Evolutionary conservation across 2,329 filamentous ascomycete species (phyloP).

Genomic region (Leptoxyphium fumago): DNA sequence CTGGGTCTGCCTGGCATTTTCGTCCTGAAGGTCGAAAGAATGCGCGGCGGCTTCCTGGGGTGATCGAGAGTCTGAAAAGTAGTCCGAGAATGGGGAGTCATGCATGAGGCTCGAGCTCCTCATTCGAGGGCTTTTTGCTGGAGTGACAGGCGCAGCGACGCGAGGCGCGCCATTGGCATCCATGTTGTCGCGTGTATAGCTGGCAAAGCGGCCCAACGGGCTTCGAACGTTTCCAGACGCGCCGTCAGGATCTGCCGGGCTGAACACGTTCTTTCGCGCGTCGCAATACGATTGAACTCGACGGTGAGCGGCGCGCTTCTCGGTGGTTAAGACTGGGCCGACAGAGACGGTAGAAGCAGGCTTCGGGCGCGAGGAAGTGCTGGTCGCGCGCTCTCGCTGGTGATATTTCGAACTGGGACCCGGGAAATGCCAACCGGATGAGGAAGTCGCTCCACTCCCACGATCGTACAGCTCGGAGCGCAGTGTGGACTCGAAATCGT

Average conservation of each 20-base stretch:
- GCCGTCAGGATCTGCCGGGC: not conserved
- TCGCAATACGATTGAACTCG: slow-evolving; percentile 9
- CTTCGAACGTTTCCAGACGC: slow-evolving; percentile 4
- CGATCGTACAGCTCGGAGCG: not conserved
- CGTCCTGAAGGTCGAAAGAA: not conserved
- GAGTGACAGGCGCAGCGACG: slow-evolving; percentile 10
- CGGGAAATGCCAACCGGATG: slow-evolving; percentile 14
- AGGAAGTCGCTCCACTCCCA: not conserved
- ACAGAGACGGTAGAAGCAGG: slow-evolving; percentile 9
- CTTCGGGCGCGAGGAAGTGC: slow-evolving; percentile 8
- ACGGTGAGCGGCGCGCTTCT: slow-evolving; percentile 13
- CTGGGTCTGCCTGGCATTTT: slow-evolving; percentile 10
- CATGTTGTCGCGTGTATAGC: not conserved
- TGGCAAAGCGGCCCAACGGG: not conserved
- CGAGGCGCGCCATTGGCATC: slow-evolving; percentile 1
- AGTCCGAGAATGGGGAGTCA: slow-evolving; percentile 27
- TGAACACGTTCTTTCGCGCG: not conserved
- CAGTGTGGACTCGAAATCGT: not conserved
- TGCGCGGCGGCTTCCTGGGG: not conserved
- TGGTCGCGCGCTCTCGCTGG: slow-evolving; percentile 9
- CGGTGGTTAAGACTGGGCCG: slow-evolving; percentile 15
- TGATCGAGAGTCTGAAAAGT: slow-evolving; percentile 23
- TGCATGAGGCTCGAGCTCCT: slow-evolving; percentile 7
- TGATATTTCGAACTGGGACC: slow-evolving; percentile 20
- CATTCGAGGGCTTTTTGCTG: slow-evolving; percentile 9